A percentile compares a stretch with the other conserved stretches of the same genome.
These are phyloP conservation scores for Auricularia sp. DNA, from an alignment of 768 basidiomycete genomes.

Conservation along the genomic window DNA sequence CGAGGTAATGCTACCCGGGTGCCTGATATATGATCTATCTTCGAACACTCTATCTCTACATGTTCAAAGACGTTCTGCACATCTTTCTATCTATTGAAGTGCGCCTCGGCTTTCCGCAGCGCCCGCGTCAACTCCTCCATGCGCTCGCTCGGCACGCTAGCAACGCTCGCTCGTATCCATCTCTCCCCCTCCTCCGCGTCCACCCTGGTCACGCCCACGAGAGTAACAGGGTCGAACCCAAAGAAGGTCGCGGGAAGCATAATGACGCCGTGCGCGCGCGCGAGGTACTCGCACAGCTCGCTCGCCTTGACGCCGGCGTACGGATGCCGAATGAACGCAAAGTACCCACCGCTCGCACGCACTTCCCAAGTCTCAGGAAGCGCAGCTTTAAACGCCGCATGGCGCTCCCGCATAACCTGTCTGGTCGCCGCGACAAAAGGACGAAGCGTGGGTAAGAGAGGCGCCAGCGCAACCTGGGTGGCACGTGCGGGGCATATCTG, in stretches of 20 bases:
- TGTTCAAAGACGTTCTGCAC: no score
- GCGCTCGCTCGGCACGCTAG: neutral
- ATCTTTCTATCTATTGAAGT: neutral
- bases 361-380: slow-evolving; percentile 51
- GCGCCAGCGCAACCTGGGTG: slow-evolving; percentile 54
- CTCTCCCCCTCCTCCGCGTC: slow-evolving; percentile 32
- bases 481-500: slow-evolving; percentile 73
- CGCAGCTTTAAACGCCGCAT: slow-evolving; percentile 39
- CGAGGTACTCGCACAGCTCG: slow-evolving; percentile 50
- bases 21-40: no score
- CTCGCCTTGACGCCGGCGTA: slow-evolving; percentile 36
- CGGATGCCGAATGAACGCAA: slow-evolving; percentile 65
- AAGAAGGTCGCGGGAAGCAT: slow-evolving; percentile 61
- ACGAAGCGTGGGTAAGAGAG: slow-evolving; percentile 43
- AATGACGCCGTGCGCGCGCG: slow-evolving; percentile 51
- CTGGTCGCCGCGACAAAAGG: slow-evolving; percentile 42
- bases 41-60: no score
- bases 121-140: neutral
- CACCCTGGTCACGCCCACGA: slow-evolving; percentile 12
- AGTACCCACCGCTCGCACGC: slow-evolving; percentile 62
- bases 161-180: slow-evolving; percentile 35
- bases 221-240: slow-evolving; percentile 13
- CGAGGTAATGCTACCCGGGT: no score
- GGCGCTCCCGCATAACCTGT: slow-evolving; percentile 38
- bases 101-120: neutral